A percentile compares a stretch with the other conserved stretches of the same genome.
Conservation (phyloP, 805 yeast genomes). For the Sungouiella thailandica region DNA sequence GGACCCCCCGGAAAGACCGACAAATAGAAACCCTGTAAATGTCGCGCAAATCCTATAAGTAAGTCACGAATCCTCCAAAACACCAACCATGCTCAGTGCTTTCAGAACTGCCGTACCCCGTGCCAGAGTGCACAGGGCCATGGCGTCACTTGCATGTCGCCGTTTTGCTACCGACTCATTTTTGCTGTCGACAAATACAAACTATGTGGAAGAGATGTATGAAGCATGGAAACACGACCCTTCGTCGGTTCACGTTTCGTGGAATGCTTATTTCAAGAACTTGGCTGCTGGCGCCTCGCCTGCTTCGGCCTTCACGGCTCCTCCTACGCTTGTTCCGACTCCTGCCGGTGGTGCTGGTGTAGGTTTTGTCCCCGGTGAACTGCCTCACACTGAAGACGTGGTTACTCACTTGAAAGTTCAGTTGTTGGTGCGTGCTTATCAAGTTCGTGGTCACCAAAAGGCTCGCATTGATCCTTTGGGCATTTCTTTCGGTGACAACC, state of each 20-base stretch:
- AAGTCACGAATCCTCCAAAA: conserved; percentile 2
- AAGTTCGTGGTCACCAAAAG: conserved; percentile 96
- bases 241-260: conserved; percentile 83
- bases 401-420: conserved; percentile 91
- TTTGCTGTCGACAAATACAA: conserved; percentile 77
- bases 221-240: conserved; percentile 93
- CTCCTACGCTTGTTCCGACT: conserved; percentile 83
- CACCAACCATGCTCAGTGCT: conserved; percentile 37
- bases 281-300: conserved; percentile 67
- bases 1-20: conserved; percentile 11
- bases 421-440: conserved; percentile 95
- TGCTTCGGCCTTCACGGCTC: conserved; percentile 76
- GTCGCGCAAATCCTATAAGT: conserved; percentile 4
- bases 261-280: conserved; percentile 96
- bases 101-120: conserved; percentile 35
- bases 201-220: conserved; percentile 97
- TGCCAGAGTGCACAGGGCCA: conserved; percentile 28
- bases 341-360: conserved; percentile 71
- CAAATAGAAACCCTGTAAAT: conserved; percentile 11
- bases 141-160: conserved; percentile 17
- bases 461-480: conserved; percentile 96
- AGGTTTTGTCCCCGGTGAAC: conserved; percentile 49
- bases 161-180: conserved; percentile 60
- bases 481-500: conserved; percentile 74
- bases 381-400: conserved; percentile 54